A percentile compares a stretch with the other conserved stretches of the same genome.
Conservation (phyloP, 1,139 yeast genomes). For the Debaryomyces psychrophilus region DNA sequence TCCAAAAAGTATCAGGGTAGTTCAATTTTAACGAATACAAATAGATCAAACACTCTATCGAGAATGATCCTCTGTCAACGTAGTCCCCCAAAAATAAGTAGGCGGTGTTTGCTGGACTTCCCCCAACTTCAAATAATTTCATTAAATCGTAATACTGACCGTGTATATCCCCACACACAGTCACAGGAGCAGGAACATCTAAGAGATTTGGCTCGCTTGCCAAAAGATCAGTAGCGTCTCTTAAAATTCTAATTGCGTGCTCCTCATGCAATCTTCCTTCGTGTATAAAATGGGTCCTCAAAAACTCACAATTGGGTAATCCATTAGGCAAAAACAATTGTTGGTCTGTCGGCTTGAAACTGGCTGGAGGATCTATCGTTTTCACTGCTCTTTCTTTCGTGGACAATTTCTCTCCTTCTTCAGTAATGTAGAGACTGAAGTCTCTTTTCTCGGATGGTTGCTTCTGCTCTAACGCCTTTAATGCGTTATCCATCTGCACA, state of each 20-base stretch:
- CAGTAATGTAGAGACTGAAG: constrained; percentile 60
- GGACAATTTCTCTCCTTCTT: constrained; percentile 66
- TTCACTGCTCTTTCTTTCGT: constrained; percentile 73
- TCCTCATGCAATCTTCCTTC: constrained; percentile 80
- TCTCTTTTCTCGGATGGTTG: constrained; percentile 39
- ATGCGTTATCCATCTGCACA: constrained; percentile 71
- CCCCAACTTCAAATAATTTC: constrained; percentile 94
- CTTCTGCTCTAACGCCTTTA: constrained; percentile 68
- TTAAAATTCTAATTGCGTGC: constrained; percentile 72
- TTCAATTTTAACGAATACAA: constrained; percentile 80
- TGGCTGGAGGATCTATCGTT: constrained; percentile 70
- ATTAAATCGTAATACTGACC: constrained; percentile 92
- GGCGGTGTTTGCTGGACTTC: constrained; percentile 75
- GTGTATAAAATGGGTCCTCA: constrained; percentile 71
- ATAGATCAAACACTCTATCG: constrained; percentile 84
- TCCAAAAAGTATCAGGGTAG: constrained; percentile 75
- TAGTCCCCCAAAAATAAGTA: constrained; percentile 93
- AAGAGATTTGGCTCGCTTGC: constrained; percentile 77
- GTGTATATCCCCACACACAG: constrained; percentile 95
- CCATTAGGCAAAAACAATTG: constrained; percentile 68
- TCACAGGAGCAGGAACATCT: constrained; percentile 87
- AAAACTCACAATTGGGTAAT: constrained; percentile 71
- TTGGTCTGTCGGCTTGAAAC: constrained; percentile 63
- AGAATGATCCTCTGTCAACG: constrained; percentile 92
- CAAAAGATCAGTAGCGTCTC: constrained; percentile 69